Evolutionary conservation across 345 rosid genomes (phyloP).

Genomic region (Salix suchowensis): DNA sequence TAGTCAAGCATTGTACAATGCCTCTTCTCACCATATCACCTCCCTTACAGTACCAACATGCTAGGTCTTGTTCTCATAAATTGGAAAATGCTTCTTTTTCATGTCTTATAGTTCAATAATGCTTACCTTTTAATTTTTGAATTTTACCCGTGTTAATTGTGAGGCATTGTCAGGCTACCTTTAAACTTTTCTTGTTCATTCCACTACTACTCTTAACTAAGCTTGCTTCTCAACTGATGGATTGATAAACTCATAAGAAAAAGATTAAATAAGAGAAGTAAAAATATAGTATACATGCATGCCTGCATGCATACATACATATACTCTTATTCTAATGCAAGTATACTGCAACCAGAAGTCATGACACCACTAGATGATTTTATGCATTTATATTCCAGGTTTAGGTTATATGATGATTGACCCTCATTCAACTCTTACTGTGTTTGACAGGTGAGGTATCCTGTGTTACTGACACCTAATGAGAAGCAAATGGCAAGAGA

Average conservation of each 20-base stretch:
- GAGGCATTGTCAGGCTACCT: background rate
- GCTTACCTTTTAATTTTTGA: background rate
- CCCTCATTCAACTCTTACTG: slow-evolving; percentile 11
- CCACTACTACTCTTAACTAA: background rate
- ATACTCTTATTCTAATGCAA: background rate
- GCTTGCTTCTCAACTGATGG: background rate
- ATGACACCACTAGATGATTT: background rate
- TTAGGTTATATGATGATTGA: background rate
- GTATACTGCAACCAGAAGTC: background rate
- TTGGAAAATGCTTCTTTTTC: background rate
- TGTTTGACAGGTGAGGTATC: slow-evolving; percentile 73
- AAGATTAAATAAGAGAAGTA: background rate
- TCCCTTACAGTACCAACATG: background rate
- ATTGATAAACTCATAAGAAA: background rate
- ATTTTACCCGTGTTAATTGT: background rate
- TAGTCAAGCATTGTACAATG: background rate
- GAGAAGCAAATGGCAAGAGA: slow-evolving; percentile 99
- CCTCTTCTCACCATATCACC: background rate
- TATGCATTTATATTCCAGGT: background rate
- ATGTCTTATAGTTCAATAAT: background rate
- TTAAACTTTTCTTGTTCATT: background rate
- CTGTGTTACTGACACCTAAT: slow-evolving; percentile 79
- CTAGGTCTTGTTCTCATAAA: background rate
- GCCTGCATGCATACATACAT: background rate
- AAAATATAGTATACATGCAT: background rate